Evolutionary conservation across 2,329 filamentous ascomycete genomes (phyloP), one percentile per base, ranked within the genome.

Genomic region (Cordyceps cateniannulata): DNA sequence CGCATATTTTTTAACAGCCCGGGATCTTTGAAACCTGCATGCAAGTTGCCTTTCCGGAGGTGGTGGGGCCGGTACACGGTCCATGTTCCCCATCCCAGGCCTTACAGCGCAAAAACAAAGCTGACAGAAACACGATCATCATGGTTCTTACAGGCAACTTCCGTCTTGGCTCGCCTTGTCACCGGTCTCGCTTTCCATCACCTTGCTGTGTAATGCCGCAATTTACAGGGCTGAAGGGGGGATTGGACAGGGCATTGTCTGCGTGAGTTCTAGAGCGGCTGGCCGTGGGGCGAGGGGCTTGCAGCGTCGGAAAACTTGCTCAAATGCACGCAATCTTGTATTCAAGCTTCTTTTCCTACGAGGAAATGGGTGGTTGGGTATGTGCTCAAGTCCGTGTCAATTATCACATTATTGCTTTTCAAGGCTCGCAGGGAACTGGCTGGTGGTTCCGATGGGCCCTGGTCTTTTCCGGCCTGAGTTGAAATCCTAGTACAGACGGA

Each of bases 301-400:
- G 55, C 54, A 12, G 29, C 45, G n/a, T 8, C 14, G 29, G 62
- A 58, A 64, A 76, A 76, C 73, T 76, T 76, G 74, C 74, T 76
- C 74, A 76, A 76, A 76, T 70, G 65, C 63, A 66, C 74, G 71
- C 74, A 74, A 59, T 65, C 57, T 62, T 51, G 20, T 24, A 20
- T 40, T 65, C 63, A 65, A 62, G 50, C 56, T 52, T 59, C 35
- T 48, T 47, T 57, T 45, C 22, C 16, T 40, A 16, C 42, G 18
- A 12, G 1, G 2, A 35, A 14, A 8, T 32, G 29, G 47, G 24
- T 27, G 24, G 7, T 25, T 25, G 24, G 24, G 24, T 18, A 12
- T 18, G 7, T 42, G 38, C 38, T 42, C 18, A 45, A 45, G 7
- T 9, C 18, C 18, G n/a, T 32, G 18, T 32, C 48, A 49, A 29